A percentile compares a stretch with the other conserved stretches of the same genome.
These are phyloP conservation scores for Cladochytrium replicatum DNA, from an alignment of 192 early-diverging fungal genomes.

Conservation along the genomic window DNA sequence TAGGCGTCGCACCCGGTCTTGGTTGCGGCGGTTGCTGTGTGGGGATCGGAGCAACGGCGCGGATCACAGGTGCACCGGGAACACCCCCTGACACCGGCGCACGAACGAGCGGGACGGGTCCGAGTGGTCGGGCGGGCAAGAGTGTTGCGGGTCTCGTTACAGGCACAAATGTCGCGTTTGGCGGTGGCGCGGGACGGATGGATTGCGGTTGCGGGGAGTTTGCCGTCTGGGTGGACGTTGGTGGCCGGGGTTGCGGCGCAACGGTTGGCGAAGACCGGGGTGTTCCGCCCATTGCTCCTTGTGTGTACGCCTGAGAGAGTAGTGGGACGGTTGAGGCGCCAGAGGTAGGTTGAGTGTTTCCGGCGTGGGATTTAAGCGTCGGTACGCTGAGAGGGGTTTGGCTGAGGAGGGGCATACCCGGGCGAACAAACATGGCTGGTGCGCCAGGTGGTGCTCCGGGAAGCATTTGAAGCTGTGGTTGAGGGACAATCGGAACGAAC, in stretches of 20 bases:
- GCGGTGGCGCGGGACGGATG: too few species aligned
- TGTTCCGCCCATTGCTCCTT: background rate
- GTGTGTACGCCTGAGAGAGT: background rate
- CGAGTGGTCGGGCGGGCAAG: background rate
- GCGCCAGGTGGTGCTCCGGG: too few species aligned
- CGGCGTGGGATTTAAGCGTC: background rate
- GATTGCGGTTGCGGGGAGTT: background rate
- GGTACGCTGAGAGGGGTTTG: background rate
- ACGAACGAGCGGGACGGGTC: background rate
- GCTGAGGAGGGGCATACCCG: too few species aligned
- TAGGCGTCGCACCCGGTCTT: background rate
- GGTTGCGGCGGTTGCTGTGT: background rate
- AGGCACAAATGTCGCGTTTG: too few species aligned
- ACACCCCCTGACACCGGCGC: background rate
- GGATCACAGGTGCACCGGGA: background rate
- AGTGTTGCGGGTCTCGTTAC: too few species aligned
- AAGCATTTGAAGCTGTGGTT: too few species aligned
- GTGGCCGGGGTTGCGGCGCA: background rate
- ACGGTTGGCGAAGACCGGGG: background rate
- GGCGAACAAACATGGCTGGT: too few species aligned
- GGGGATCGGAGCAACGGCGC: background rate
- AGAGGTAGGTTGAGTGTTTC: background rate
- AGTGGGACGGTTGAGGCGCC: background rate
- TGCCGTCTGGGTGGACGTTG: background rate
- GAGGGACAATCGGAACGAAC: too few species aligned